Percentiles rank a stretch among this genome's conserved stretches.
Conservation (phyloP, 495 filamentous ascomycete species). For the Lophium mytilinum region DNA sequence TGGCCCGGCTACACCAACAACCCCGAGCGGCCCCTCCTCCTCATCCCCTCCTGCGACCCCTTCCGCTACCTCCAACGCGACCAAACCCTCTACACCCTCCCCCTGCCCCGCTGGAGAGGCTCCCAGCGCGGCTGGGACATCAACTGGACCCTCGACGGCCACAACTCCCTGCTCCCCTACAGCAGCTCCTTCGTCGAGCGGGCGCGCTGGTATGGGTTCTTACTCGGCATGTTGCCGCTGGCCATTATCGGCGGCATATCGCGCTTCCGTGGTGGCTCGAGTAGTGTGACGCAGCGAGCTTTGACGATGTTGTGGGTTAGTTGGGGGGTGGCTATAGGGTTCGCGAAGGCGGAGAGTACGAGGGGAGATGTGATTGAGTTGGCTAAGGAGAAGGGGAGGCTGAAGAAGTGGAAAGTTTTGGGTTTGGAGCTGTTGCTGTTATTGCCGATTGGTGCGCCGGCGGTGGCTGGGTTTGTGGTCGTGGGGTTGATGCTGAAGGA, state of each 20-base stretch:
- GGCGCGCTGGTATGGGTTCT: neutral
- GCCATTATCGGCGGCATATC: conserved; percentile 1
- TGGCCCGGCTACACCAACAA: too few relatives aligned
- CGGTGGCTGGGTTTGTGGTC: conserved; percentile 1
- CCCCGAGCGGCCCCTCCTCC: too few relatives aligned
- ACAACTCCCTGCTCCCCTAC: neutral
- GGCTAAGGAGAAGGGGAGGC: neutral
- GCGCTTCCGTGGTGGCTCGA: neutral
- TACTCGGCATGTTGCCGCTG: neutral
- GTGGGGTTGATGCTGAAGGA: conserved; percentile 10
- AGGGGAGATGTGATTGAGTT: neutral
- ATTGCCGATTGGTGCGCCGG: neutral
- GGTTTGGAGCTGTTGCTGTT: neutral
- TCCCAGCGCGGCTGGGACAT: neutral
- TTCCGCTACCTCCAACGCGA: too few relatives aligned
- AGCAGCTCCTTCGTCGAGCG: conserved; percentile 2
- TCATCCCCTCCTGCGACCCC: too few relatives aligned
- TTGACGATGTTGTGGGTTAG: conserved; percentile 9
- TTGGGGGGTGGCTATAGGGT: conserved; percentile 1
- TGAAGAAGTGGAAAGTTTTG: neutral
- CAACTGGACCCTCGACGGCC: neutral
- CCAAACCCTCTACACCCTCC: neutral
- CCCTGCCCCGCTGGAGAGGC: neutral
- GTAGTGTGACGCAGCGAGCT: neutral
- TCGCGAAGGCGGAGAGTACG: neutral